These are phyloP conservation scores for Fusarium brachygibbosum DNA, from an alignment of 2,329 filamentous ascomycete species.

Conservation along the genomic window DNA sequence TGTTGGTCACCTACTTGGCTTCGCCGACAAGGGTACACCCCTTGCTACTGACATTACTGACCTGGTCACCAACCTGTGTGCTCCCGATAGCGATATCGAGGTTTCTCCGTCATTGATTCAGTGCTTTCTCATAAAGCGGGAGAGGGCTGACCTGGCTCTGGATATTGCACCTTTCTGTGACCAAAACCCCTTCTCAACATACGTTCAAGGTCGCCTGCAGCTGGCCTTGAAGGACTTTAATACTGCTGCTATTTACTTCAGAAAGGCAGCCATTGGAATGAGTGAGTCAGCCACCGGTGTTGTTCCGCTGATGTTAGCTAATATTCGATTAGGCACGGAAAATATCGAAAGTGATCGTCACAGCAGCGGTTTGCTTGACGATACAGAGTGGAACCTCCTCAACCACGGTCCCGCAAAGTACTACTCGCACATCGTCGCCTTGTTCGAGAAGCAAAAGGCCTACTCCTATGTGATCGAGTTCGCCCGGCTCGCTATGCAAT, in stretches of 20 bases:
- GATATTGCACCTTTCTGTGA: constrained; percentile 69
- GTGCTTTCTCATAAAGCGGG: constrained; percentile 71
- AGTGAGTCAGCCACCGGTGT: constrained; percentile 68
- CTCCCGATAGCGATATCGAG: constrained; percentile 74
- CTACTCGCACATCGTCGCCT: constrained; percentile 84
- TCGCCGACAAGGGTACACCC: constrained; percentile 65
- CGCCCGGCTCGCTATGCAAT: constrained; percentile 79
- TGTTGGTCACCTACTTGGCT: constrained; percentile 73
- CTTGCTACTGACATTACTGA: constrained; percentile 74
- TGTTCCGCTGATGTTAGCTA: constrained; percentile 39
- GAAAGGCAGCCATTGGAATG: constrained; percentile 84
- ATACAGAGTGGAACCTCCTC: constrained; percentile 77
- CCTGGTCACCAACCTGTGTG: constrained; percentile 75
- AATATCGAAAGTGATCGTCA: constrained; percentile 65
- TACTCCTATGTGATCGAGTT: constrained; percentile 89
- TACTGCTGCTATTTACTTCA: constrained; percentile 81
- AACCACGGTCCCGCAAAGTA: constrained; percentile 84
- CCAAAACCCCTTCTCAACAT: constrained; percentile 75
- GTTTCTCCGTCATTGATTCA: constrained; percentile 72
- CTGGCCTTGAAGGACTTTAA: constrained; percentile 80
- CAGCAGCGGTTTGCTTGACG: constrained; percentile 77
- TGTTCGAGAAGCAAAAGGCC: constrained; percentile 83
- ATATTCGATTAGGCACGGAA: constrained; percentile 58
- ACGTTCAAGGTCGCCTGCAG: constrained; percentile 85
- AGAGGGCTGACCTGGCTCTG: constrained; percentile 70